A percentile compares a stretch with the other conserved stretches of the same genome.
phyloP scores from a whole-genome alignment of 2,329 filamentous ascomycete species.

The Hymenoscyphus infarciens region DNA sequence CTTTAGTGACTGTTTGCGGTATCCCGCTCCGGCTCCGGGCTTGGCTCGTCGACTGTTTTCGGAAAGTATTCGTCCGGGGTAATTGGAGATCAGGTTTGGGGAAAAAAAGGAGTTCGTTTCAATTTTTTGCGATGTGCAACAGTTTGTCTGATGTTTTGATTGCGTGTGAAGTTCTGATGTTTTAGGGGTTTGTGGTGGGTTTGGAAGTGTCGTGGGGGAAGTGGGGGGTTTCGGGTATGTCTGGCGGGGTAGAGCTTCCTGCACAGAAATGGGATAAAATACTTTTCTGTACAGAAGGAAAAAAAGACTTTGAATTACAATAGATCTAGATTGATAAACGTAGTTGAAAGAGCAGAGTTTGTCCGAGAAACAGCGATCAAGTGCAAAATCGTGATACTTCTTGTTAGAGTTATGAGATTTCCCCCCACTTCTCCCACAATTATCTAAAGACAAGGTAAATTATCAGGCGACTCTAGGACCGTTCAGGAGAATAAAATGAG shows the following conservation, averaged over 20 bases:
- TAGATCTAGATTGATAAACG: too few species aligned
- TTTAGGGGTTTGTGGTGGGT: not conserved
- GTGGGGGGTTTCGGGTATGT: not conserved
- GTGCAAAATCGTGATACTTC: too few species aligned
- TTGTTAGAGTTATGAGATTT: too few species aligned
- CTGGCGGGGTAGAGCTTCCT: too few species aligned
- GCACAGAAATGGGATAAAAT: not conserved
- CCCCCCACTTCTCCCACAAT: too few species aligned
- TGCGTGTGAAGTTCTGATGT: not conserved
- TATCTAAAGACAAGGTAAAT: too few species aligned
- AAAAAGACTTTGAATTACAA: too few species aligned
- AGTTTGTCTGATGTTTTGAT: not conserved
- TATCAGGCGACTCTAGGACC: too few species aligned
- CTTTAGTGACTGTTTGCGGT: not conserved
- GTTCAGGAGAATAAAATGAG: too few species aligned
- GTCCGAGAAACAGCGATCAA: too few species aligned
- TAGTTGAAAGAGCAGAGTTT: too few species aligned
- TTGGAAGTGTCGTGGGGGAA: not conserved
- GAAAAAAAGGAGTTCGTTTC: not conserved
- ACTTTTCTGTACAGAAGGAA: not conserved
- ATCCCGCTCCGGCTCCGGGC: not conserved
- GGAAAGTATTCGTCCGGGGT: not conserved
- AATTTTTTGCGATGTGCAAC: not conserved
- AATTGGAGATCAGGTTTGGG: not conserved
- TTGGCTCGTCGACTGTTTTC: not conserved